Evolutionary conservation across 2,329 filamentous ascomycete species (phyloP).

Genomic region (Pseudogymnoascus sp.): DNA sequence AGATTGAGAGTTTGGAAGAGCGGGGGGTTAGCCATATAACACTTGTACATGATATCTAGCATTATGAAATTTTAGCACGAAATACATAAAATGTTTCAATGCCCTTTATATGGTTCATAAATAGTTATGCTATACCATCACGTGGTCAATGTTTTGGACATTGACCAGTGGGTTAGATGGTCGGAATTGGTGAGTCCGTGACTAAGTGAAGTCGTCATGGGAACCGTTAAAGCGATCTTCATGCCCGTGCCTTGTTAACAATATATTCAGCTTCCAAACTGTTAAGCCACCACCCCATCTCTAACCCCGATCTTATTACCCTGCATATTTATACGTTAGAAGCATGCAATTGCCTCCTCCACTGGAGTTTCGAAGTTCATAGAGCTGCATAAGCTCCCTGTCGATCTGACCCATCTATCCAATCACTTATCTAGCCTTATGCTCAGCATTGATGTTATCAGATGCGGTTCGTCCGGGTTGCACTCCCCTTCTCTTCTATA

Average conservation of each 20-base stretch:
- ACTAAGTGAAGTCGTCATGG: neutral
- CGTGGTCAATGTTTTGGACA: neutral
- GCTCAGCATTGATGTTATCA: neutral
- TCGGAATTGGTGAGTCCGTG: neutral
- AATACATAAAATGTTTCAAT: neutral
- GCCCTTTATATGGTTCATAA: neutral
- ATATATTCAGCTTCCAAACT: neutral
- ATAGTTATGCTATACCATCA: neutral
- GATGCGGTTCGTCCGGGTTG: neutral
- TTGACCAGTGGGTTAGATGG: neutral
- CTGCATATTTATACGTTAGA: neutral
- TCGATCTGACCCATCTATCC: neutral
- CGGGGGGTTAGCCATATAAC: neutral
- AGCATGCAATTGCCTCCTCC: neutral
- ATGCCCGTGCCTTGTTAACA: neutral
- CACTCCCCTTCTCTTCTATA: neutral
- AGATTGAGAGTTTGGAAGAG: conserved; percentile 13
- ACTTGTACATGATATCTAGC: conserved; percentile 7
- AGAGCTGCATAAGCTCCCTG: neutral
- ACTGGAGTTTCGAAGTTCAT: neutral
- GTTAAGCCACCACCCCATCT: neutral
- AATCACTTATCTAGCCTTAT: neutral
- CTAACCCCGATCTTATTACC: neutral
- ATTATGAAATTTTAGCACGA: conserved; percentile 3
- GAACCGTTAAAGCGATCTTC: neutral